phyloP scores from a whole-genome alignment of 805 yeast genomes.

The Cyberlindnera maclurae region DNA sequence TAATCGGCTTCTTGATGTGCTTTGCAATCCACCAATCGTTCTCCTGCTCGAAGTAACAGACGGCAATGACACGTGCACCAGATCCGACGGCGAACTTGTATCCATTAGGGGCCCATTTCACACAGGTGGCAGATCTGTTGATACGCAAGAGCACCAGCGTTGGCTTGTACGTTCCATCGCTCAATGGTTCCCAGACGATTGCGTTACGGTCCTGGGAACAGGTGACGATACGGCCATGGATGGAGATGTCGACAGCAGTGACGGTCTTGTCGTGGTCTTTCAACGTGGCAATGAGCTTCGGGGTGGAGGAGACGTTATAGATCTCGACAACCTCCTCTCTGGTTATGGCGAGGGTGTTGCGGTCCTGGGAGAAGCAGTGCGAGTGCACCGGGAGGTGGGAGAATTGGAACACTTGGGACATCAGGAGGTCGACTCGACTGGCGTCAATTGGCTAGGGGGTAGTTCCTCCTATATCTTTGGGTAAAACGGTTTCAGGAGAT shows the following conservation, averaged over 20 bases:
- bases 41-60: conserved; percentile 91
- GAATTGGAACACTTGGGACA: conserved; percentile 43
- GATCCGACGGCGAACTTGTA: conserved; percentile 95
- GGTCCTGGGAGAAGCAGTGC: conserved; percentile 77
- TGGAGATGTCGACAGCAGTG: conserved; percentile 88
- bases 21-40: conserved; percentile 99
- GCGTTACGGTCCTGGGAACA: conserved; percentile 98
- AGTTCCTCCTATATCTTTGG: no score
- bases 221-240: conserved; percentile 86
- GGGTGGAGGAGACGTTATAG: conserved; percentile 51
- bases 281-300: conserved; percentile 58
- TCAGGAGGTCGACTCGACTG: conserved; percentile 24
- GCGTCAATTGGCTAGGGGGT: no score
- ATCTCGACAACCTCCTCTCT: conserved; percentile 71
- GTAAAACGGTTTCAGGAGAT: not conserved
- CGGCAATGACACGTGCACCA: conserved; percentile 88
- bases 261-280: conserved; percentile 88
- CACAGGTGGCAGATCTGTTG: conserved; percentile 91
- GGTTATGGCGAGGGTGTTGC: conserved; percentile 67
- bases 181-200: conserved; percentile 82
- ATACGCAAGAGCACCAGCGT: conserved; percentile 88
- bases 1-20: conserved; percentile 92
- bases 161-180: conserved; percentile 64
- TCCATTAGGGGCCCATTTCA: conserved; percentile 95
- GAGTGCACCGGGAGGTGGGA: conserved; percentile 86